These are phyloP conservation scores for Mucor saturninus DNA, from an alignment of 371 early-diverging fungal genomes.

Conservation along the genomic window DNA sequence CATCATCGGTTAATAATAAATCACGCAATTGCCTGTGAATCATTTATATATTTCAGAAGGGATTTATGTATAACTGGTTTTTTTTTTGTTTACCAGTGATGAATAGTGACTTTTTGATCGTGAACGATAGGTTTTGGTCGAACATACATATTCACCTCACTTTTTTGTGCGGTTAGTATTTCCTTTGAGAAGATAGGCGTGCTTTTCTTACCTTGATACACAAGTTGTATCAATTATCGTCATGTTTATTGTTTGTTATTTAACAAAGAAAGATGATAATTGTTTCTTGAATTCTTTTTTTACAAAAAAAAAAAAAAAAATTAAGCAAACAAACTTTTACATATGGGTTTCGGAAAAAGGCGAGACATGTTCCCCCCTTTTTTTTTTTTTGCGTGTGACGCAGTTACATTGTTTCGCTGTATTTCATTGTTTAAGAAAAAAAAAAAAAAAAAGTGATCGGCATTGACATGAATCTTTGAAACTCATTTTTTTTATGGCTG, in stretches of 20 bases:
- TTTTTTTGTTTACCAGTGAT: conserved; percentile 57
- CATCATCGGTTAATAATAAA: conserved; percentile 73
- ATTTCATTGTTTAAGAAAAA: no score
- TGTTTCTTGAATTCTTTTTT: no score
- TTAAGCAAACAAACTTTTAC: no score
- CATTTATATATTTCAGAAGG: background rate
- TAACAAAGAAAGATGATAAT: background rate
- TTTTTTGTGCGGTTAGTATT: background rate
- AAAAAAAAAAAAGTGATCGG: no score
- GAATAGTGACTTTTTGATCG: conserved; percentile 63
- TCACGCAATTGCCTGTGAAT: conserved; percentile 92
- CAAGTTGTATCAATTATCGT: conserved; percentile 29
- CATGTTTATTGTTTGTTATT: conserved; percentile 16
- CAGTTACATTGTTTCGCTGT: no score
- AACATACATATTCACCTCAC: conserved; percentile 17
- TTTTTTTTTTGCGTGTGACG: no score
- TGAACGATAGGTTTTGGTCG: conserved; percentile 39
- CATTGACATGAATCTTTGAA: no score
- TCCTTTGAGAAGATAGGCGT: background rate
- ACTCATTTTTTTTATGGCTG: no score
- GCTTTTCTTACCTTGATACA: conserved; percentile 21
- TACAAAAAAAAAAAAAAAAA: background rate
- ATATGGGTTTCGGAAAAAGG: no score
- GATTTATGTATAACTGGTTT: no score
- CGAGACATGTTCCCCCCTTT: no score